A percentile compares a stretch with the other conserved stretches of the same genome.
Evolutionary conservation across 2,329 filamentous ascomycete genomes (phyloP).

Genomic region (Thelonectria rubi): DNA sequence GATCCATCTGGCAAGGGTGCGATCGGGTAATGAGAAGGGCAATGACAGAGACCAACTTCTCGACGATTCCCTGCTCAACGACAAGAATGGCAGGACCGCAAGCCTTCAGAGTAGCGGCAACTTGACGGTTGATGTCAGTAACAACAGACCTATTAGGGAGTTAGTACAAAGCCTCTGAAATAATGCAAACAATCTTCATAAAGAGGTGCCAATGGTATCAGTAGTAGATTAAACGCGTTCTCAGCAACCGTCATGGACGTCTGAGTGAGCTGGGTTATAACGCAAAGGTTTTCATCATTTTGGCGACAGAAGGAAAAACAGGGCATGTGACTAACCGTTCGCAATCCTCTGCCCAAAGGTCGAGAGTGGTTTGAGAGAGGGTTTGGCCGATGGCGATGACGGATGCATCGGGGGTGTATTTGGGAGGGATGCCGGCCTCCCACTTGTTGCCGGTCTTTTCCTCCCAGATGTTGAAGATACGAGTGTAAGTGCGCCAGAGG

Average conservation of each 20-base stretch:
- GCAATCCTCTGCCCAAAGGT: constrained; percentile 87
- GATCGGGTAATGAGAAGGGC: constrained; percentile 85
- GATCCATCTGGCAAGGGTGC: constrained; percentile 92
- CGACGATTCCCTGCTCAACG: constrained; percentile 72
- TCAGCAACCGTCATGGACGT: constrained; percentile 90
- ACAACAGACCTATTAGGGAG: constrained; percentile 74
- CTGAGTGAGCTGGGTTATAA: constrained; percentile 99
- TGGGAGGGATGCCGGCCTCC: constrained; percentile 85
- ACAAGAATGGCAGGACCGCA: constrained; percentile 88
- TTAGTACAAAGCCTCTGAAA: constrained; percentile 51
- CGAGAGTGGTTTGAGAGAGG: constrained; percentile 83
- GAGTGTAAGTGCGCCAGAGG: constrained; percentile 91
- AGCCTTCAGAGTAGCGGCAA: constrained; percentile 88
- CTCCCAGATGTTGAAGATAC: constrained; percentile 88
- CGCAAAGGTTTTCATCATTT: constrained; percentile 87
- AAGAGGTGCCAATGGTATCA: constrained; percentile 43
- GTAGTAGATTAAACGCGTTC: constrained; percentile 69
- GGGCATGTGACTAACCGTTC: constrained; percentile 79
- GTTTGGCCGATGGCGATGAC: constrained; percentile 87
- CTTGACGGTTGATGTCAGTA: constrained; percentile 93
- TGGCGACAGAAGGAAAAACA: constrained; percentile 39
- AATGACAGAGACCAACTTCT: constrained; percentile 79
- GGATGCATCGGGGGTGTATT: constrained; percentile 80
- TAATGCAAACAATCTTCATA: constrained; percentile 36
- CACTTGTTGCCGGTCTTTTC: constrained; percentile 80